phyloP scores from a whole-genome alignment of 1,284 basidiomycete genomes.

The Cystobasidium pallidum region DNA sequence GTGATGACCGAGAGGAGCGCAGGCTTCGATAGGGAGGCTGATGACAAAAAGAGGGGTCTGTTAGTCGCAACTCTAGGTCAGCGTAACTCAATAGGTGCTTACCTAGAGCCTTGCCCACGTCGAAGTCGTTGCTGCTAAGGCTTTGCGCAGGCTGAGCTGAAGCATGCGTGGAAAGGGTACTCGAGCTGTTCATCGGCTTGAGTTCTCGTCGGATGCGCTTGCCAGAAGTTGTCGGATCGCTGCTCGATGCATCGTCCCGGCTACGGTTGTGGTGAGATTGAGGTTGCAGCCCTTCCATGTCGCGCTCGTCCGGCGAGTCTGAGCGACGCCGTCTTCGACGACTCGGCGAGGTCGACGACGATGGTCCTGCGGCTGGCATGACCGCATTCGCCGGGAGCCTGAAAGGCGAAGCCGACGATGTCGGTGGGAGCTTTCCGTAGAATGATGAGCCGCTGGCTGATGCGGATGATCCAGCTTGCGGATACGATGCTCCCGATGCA shows the following conservation, averaged over 20 bases:
- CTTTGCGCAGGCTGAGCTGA: slow-evolving; percentile 5
- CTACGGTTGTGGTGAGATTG: background rate
- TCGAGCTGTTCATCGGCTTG: slow-evolving; percentile 28
- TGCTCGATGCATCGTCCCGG: background rate
- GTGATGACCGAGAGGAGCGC: slow-evolving; percentile 49
- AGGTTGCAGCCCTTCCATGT: slow-evolving; percentile 30
- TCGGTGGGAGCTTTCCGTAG: background rate
- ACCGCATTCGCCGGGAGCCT: background rate
- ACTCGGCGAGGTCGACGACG: slow-evolving; percentile 13
- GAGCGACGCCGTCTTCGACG: slow-evolving; percentile 37
- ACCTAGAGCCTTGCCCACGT: slow-evolving; percentile 46
- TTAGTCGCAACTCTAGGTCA: background rate
- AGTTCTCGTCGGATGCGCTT: slow-evolving; percentile 31
- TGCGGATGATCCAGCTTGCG: background rate
- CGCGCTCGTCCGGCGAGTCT: slow-evolving; percentile 32
- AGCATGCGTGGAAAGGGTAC: background rate
- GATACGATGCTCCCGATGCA: slow-evolving; percentile 15
- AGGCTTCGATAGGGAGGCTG: slow-evolving; percentile 49
- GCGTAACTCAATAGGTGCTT: background rate
- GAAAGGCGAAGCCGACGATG: slow-evolving; percentile 14
- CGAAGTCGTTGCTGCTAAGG: slow-evolving; percentile 29
- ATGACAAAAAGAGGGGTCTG: background rate
- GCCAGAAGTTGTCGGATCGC: slow-evolving; percentile 5
- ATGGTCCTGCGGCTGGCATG: slow-evolving; percentile 1
- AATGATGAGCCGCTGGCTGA: background rate